Conservation (phyloP, 805 yeast species). For the Kodamaea restingae region DNA sequence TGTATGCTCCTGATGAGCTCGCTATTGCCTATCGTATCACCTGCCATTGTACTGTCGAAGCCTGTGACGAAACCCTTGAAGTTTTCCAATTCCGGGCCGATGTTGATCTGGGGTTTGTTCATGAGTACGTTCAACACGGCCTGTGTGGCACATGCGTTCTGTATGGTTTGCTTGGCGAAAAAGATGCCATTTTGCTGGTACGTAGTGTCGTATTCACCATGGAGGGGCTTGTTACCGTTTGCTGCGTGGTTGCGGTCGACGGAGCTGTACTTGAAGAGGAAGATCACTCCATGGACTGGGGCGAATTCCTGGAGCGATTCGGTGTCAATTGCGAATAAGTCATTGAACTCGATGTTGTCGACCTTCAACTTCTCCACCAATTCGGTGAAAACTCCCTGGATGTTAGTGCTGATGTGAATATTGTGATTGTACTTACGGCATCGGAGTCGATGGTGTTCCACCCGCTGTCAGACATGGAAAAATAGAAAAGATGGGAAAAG, state of each 20-base stretch:
- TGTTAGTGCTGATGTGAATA: conserved; percentile 1
- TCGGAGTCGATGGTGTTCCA: conserved; percentile 69
- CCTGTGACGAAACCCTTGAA: conserved; percentile 48
- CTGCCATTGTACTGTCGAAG: conserved; percentile 54
- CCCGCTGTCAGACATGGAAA: conserved; percentile 20
- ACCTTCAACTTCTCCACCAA: conserved; percentile 55
- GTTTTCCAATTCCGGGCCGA: conserved; percentile 47
- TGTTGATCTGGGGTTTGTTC: conserved; percentile 37
- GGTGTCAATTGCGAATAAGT: conserved; percentile 50
- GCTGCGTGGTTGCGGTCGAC: conserved; percentile 30
- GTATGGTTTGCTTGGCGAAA: conserved; percentile 61
- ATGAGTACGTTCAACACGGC: conserved; percentile 58
- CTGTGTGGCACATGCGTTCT: conserved; percentile 73
- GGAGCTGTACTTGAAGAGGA: conserved; percentile 57
- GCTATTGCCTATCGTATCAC: conserved; percentile 59
- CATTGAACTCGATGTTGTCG: conserved; percentile 52
- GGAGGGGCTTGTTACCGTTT: conserved; percentile 33
- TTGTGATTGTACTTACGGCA: conserved; percentile 34
- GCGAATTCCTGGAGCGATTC: conserved; percentile 30
- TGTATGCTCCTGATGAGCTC: conserved; percentile 54
- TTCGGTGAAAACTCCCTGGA: conserved; percentile 57
- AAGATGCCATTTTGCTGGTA: conserved; percentile 39
- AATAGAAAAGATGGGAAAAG: no score
- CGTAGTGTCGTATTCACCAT: conserved; percentile 40
- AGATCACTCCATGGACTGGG: conserved; percentile 57